Evolutionary conservation across 306 rosid genomes (phyloP).

Genomic region (Trifolium subterraneum): DNA sequence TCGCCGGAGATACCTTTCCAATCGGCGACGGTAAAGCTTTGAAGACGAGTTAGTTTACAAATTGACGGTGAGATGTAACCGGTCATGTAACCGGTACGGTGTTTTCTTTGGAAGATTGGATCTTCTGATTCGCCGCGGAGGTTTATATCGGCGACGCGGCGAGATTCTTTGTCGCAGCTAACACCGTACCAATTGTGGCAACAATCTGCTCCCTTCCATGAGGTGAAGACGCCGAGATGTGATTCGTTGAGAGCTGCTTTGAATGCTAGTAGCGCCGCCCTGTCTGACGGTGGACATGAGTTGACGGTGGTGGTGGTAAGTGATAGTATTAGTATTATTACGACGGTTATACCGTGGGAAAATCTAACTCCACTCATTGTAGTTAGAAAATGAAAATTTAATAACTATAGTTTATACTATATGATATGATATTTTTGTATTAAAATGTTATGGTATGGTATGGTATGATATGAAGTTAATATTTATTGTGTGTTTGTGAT

Average conservation of each 20-base stretch:
- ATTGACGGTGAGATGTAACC: constrained; percentile 74
- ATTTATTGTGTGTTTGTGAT: not conserved
- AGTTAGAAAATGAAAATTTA: not conserved
- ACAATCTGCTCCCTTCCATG: constrained; percentile 87
- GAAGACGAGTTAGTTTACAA: constrained; percentile 73
- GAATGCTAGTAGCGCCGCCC: constrained; percentile 72
- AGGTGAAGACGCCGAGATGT: constrained; percentile 66
- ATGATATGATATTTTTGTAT: not conserved
- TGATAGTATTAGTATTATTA: constrained; percentile 14
- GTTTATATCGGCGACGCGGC: constrained; percentile 82
- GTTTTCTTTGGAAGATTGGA: constrained; percentile 58
- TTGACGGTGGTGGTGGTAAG: constrained; percentile 34
- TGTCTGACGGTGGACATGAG: constrained; percentile 78
- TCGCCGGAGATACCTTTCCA: constrained; percentile 95
- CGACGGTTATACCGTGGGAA: not conserved
- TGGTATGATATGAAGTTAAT: not conserved
- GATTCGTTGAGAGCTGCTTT: constrained; percentile 77
- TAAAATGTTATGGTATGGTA: no score
- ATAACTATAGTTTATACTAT: not conserved
- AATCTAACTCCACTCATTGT: constrained; percentile 44
- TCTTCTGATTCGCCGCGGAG: constrained; percentile 95
- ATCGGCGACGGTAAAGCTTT: constrained; percentile 77
- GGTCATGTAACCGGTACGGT: constrained; percentile 88
- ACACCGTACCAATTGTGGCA: constrained; percentile 87
- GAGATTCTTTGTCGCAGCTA: constrained; percentile 72